Evolutionary conservation across 2,329 filamentous ascomycete genomes (phyloP).

Genomic region (Diaporthe helianthi): DNA sequence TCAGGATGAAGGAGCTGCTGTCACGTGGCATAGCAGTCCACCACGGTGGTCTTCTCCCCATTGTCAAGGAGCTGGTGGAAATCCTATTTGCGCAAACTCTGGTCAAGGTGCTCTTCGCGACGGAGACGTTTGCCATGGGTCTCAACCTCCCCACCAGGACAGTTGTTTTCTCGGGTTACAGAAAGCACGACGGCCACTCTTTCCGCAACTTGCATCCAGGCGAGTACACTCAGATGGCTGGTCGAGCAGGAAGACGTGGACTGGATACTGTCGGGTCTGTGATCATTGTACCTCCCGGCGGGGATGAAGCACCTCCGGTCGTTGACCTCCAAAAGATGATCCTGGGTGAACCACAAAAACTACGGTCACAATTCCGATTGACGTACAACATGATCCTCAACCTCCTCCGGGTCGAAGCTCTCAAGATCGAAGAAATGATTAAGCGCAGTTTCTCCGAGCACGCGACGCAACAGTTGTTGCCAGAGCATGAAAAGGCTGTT

Average conservation of each 20-base stretch:
- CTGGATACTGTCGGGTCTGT: constrained; percentile 92
- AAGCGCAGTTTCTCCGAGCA: constrained; percentile 99
- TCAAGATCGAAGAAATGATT: constrained; percentile 99
- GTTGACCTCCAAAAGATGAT: constrained; percentile 90
- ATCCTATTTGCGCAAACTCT: constrained; percentile 94
- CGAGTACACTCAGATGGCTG: constrained; percentile 99
- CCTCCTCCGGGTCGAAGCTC: constrained; percentile 88
- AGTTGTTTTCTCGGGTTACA: constrained; percentile 95
- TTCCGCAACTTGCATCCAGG: constrained; percentile 92
- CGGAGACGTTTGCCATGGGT: constrained; percentile 98
- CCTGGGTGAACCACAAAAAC: constrained; percentile 90
- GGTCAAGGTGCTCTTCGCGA: constrained; percentile 96
- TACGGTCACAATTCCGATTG: constrained; percentile 92
- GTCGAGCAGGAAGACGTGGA: constrained; percentile 89
- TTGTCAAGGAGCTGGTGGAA: constrained; percentile 97
- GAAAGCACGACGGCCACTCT: constrained; percentile 92
- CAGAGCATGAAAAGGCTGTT: constrained; percentile 94
- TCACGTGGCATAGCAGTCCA: constrained; percentile 93
- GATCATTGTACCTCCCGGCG: constrained; percentile 85
- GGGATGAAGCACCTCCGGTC: constrained; percentile 87
- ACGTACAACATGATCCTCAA: constrained; percentile 99
- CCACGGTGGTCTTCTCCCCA: constrained; percentile 91
- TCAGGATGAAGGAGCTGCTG: constrained; percentile 83
- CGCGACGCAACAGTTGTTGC: constrained; percentile 90
- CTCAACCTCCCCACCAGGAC: constrained; percentile 94